Percentiles rank a stretch among this genome's conserved stretches.
phyloP scores from a whole-genome alignment of 2,329 filamentous ascomycete genomes.

The Aspergillus sp. region DNA sequence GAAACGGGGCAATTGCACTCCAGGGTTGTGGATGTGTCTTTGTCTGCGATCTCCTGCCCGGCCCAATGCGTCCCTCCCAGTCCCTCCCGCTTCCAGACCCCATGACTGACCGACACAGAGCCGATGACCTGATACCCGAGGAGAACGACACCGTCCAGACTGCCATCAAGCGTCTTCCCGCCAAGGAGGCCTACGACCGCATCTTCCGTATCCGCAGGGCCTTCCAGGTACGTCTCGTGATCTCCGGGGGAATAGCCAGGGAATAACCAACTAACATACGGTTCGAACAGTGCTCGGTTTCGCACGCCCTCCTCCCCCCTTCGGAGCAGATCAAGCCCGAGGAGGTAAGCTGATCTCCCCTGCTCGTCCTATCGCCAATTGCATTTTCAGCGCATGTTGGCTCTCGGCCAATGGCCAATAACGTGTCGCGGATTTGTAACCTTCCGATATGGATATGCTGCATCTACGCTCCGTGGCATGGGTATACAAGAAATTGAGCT shows the following conservation, averaged over 20 bases:
- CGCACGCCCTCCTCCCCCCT: slow-evolving; percentile 56
- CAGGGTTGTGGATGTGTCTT: no score
- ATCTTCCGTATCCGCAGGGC: slow-evolving; percentile 94
- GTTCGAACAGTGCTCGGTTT: slow-evolving; percentile 51
- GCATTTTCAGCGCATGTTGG: slow-evolving; percentile 7
- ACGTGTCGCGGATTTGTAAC: slow-evolving; percentile 29
- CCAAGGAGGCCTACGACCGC: slow-evolving; percentile 90
- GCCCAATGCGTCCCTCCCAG: slow-evolving; percentile 2
- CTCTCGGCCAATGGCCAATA: slow-evolving; percentile 28
- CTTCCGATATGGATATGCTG: slow-evolving; percentile 3
- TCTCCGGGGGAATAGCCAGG: slow-evolving; percentile 3
- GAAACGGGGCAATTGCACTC: no score
- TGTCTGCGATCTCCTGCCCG: slow-evolving; percentile 9
- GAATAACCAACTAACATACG: slow-evolving; percentile 13
- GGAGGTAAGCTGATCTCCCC: slow-evolving; percentile 42
- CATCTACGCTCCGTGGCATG: neutral
- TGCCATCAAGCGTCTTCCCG: slow-evolving; percentile 79
- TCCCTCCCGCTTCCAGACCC: neutral
- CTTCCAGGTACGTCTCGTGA: slow-evolving; percentile 68
- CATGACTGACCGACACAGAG: slow-evolving; percentile 44
- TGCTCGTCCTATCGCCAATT: slow-evolving; percentile 5
- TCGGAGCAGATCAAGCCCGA: slow-evolving; percentile 59
- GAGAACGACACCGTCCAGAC: slow-evolving; percentile 79
- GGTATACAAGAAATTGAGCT: slow-evolving; percentile 6
- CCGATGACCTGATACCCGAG: slow-evolving; percentile 90